These are phyloP conservation scores for Avena sativa DNA, from an alignment of 176 grass and related monocot species.

Conservation along the genomic window DNA sequence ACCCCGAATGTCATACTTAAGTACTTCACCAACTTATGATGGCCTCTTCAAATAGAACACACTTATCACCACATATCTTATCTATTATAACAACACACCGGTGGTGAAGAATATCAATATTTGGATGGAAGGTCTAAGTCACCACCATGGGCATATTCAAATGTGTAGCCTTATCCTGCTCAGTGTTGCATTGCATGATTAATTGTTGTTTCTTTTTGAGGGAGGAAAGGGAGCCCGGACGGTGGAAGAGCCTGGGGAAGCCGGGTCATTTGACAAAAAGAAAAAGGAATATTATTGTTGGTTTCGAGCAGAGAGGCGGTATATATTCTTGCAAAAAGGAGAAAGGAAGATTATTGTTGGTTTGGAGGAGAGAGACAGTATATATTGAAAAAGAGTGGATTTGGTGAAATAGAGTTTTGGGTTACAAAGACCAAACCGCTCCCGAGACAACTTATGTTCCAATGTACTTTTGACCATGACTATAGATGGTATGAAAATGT, in stretches of 20 bases:
- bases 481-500: neutral
- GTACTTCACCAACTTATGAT: neutral
- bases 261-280: neutral
- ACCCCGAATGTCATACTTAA: too few relatives aligned
- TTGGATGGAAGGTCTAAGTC: neutral
- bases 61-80: neutral
- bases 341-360: neutral
- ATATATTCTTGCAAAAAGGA: too few relatives aligned
- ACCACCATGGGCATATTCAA: neutral
- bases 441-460: neutral
- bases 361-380: neutral
- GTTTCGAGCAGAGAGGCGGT: too few relatives aligned
- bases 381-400: neutral
- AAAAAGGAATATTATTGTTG: too few relatives aligned
- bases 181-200: neutral
- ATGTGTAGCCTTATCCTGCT: neutral
- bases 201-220: neutral
- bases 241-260: too few relatives aligned
- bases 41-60: neutral
- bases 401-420: neutral
- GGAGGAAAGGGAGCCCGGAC: too few relatives aligned
- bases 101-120: neutral
- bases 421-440: neutral
- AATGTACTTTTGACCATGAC: neutral
- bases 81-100: neutral